These are phyloP conservation scores for Raphanus sativus DNA, from an alignment of 345 rosid genomes.

Conservation along the genomic window DNA sequence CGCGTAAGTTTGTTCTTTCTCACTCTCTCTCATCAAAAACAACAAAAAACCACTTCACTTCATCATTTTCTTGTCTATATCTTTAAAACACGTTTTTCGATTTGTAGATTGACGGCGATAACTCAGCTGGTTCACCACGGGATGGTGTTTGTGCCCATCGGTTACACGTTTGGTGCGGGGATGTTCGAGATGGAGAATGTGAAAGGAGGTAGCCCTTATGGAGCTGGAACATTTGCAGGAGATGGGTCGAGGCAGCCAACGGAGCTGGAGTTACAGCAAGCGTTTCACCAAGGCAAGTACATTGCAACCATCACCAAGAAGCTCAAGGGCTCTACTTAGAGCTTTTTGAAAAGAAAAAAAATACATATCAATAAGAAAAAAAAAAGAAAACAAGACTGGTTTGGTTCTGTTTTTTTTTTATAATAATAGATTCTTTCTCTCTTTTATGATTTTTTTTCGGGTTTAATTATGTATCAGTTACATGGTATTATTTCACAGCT, in stretches of 20 bases:
- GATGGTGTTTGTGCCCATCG: slow-evolving; percentile 87
- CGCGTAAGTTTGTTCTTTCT: slow-evolving; percentile 53
- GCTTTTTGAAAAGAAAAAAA: neutral
- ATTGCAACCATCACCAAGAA: slow-evolving; percentile 82
- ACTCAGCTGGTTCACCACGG: slow-evolving; percentile 98
- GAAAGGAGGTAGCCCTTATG: slow-evolving; percentile 96
- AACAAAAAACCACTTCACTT: neutral
- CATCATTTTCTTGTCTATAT: neutral
- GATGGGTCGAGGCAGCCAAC: slow-evolving; percentile 90
- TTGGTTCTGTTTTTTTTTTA: slow-evolving; percentile 16
- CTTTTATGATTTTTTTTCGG: neutral
- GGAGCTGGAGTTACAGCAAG: slow-evolving; percentile 76
- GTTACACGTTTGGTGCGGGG: slow-evolving; percentile 97
- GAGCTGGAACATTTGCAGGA: slow-evolving; percentile 91
- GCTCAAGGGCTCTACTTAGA: slow-evolving; percentile 65
- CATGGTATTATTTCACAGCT: slow-evolving; percentile 23
- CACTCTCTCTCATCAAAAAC: slow-evolving; percentile 1
- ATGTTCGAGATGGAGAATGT: slow-evolving; percentile 94
- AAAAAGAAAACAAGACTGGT: neutral
- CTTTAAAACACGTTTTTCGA: neutral
- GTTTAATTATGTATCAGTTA: neutral
- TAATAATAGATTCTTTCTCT: slow-evolving; percentile 27
- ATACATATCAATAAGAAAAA: slow-evolving; percentile 14
- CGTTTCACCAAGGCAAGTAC: slow-evolving; percentile 98
- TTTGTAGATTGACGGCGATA: slow-evolving; percentile 78